These are phyloP conservation scores for Sideroxylon spinosum DNA, from an alignment of 179 eudicot genomes.

Conservation along the genomic window DNA sequence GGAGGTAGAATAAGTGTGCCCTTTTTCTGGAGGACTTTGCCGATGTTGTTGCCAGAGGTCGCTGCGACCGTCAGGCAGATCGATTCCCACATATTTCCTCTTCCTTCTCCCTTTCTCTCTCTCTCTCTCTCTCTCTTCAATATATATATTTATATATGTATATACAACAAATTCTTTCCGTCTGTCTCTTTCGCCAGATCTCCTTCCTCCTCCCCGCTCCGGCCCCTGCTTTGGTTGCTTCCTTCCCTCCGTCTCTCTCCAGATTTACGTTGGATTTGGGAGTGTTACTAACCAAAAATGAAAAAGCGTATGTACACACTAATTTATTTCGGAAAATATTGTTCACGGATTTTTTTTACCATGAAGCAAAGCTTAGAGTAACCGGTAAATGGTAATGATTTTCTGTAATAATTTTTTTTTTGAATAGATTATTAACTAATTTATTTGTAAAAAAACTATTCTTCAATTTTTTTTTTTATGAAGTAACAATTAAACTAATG, in stretches of 20 bases:
- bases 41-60: slow-evolving; percentile 95
- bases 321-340: neutral
- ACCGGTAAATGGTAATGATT: too few relatives aligned
- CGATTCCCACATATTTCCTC: slow-evolving; percentile 81
- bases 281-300: too few relatives aligned
- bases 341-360: too few relatives aligned
- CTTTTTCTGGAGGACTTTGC: slow-evolving; percentile 92
- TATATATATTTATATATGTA: neutral
- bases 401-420: too few relatives aligned
- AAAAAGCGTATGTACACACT: too few relatives aligned
- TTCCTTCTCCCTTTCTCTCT: slow-evolving; percentile 14
- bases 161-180: neutral
- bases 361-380: too few relatives aligned
- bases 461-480: too few relatives aligned
- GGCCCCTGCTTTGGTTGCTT: neutral
- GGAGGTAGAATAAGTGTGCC: slow-evolving; percentile 96
- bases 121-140: too few relatives aligned
- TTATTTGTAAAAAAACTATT: too few relatives aligned
- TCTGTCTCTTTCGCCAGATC: neutral
- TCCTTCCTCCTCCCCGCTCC: neutral
- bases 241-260: neutral
- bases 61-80: slow-evolving; percentile 78
- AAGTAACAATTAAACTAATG: too few relatives aligned
- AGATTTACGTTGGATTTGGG: neutral
- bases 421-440: too few relatives aligned